Conservation (phyloP, 2,329 filamentous ascomycete species). For the Leptographium lundbergii region DNA sequence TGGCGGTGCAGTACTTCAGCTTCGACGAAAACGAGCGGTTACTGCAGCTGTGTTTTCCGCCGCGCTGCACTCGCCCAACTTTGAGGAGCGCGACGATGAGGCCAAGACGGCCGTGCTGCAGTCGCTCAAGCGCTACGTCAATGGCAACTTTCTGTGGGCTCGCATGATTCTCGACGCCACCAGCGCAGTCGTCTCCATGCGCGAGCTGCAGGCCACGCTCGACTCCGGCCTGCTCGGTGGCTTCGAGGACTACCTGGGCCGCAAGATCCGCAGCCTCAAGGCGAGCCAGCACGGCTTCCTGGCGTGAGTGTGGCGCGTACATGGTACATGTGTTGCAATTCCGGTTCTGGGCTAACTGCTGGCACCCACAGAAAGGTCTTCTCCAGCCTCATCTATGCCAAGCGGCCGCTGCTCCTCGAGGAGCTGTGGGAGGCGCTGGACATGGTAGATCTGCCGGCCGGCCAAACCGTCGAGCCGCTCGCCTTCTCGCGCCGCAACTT, state of each 20-base stretch:
- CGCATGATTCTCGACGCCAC: neutral
- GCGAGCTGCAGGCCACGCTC: neutral
- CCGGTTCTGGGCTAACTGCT: no score
- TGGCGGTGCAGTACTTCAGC: conserved; percentile 1
- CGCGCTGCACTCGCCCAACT: neutral
- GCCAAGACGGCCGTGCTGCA: neutral
- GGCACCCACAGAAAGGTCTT: neutral
- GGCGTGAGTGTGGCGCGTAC: neutral
- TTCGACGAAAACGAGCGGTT: conserved; percentile 1
- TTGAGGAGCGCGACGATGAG: neutral
- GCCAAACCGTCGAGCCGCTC: neutral
- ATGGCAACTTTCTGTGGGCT: conserved; percentile 3
- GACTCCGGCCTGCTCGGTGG: neutral
- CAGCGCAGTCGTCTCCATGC: neutral
- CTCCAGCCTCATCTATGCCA: conserved; percentile 1
- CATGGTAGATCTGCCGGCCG: neutral
- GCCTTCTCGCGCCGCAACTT: neutral
- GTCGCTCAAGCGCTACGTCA: neutral
- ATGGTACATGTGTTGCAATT: no score
- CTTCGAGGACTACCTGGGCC: conserved; percentile 1
- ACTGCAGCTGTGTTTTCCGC: neutral
- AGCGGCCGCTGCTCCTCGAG: neutral
- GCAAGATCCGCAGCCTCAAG: neutral
- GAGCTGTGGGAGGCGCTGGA: conserved; percentile 1
- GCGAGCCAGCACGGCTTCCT: neutral